These are phyloP conservation scores for Beverwykella pulmonaria DNA, from an alignment of 495 filamentous ascomycete genomes.

Conservation along the genomic window DNA sequence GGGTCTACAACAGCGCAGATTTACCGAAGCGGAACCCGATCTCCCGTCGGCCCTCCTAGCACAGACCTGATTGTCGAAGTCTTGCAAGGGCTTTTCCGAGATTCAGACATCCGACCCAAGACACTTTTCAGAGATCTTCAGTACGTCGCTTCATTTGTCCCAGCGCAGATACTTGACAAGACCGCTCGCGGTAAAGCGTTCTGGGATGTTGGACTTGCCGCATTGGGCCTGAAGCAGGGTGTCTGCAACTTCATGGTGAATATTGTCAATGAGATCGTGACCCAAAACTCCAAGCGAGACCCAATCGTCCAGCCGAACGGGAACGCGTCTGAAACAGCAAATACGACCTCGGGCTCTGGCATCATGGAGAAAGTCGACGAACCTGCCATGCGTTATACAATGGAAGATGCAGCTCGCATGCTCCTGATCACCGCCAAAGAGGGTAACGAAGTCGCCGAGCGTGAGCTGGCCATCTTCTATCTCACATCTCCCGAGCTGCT, in stretches of 20 bases:
- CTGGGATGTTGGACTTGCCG: conserved; percentile 89
- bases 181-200: conserved; percentile 89
- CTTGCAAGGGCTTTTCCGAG: conserved; percentile 76
- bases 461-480: conserved; percentile 92
- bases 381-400: conserved; percentile 59
- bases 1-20: conserved; percentile 37
- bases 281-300: conserved; percentile 57
- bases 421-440: conserved; percentile 95
- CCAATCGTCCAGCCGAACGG: conserved; percentile 44
- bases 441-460: conserved; percentile 86
- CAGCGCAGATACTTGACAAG: conserved; percentile 76
- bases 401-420: conserved; percentile 87
- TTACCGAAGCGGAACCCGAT: conserved; percentile 30
- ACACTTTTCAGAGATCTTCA: conserved; percentile 94
- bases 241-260: conserved; percentile 88
- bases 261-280: conserved; percentile 75
- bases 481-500: conserved; percentile 90
- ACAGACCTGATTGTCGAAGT: conserved; percentile 79
- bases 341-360: neutral
- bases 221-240: conserved; percentile 85
- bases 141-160: conserved; percentile 91
- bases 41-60: conserved; percentile 45
- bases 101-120: conserved; percentile 76
- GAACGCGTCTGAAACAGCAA: neutral
- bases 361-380: conserved; percentile 25